These are phyloP conservation scores for Tuber calosporum DNA, from an alignment of 495 filamentous ascomycete genomes.

Conservation along the genomic window DNA sequence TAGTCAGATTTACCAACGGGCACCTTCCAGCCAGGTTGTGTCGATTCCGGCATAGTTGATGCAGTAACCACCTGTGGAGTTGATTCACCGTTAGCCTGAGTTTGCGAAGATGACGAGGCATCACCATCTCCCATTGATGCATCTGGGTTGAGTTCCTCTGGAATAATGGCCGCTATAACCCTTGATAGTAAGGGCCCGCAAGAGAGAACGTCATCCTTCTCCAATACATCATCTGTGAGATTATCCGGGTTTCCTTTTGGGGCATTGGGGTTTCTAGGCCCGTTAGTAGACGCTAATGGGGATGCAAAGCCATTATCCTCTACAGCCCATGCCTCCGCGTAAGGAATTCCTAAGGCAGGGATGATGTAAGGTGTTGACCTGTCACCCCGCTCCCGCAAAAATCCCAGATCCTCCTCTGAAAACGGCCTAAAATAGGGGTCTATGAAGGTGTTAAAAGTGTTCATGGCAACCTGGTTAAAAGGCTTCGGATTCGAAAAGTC, in stretches of 20 bases:
- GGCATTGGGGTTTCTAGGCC: constrained; percentile 66
- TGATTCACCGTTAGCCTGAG: constrained; percentile 49
- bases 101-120: constrained; percentile 16
- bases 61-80: constrained; percentile 54
- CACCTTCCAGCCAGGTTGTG: constrained; percentile 53
- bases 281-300: constrained; percentile 40
- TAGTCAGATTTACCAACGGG: constrained; percentile 66
- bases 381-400: constrained; percentile 83
- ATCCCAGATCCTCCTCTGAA: constrained; percentile 90
- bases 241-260: constrained; percentile 74
- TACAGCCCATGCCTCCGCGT: constrained; percentile 84
- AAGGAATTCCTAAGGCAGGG: constrained; percentile 74
- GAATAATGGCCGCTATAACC: constrained; percentile 73
- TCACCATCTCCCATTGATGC: constrained; percentile 46
- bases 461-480: constrained; percentile 82
- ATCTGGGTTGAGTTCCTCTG: constrained; percentile 59
- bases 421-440: constrained; percentile 87
- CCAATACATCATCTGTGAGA: constrained; percentile 73
- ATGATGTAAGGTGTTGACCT: constrained; percentile 74
- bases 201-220: constrained; percentile 77
- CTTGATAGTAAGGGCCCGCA: constrained; percentile 76
- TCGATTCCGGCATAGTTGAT: constrained; percentile 68
- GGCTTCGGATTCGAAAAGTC: constrained; percentile 95
- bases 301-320: constrained; percentile 60
- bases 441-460: constrained; percentile 77